These are phyloP conservation scores for Gastrodia elata DNA, from an alignment of 106 monocot species.

Conservation along the genomic window DNA sequence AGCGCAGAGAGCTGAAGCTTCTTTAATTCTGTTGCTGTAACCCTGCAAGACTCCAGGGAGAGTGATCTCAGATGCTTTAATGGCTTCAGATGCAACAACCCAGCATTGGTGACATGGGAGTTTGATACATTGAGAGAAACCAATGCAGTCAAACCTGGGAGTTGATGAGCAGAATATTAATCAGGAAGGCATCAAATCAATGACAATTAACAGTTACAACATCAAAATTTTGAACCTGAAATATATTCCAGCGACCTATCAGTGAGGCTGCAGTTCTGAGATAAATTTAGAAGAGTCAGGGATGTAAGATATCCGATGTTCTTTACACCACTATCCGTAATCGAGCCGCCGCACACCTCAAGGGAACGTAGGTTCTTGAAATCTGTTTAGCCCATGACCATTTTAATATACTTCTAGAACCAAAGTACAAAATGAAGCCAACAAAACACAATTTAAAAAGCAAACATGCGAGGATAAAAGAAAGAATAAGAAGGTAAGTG, in stretches of 20 bases:
- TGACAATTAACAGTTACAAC: background rate
- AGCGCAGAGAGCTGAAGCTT: constrained; percentile 87
- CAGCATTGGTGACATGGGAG: constrained; percentile 57
- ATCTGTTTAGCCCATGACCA: constrained; percentile 24
- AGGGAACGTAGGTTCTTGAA: constrained; percentile 83
- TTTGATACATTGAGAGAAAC: constrained; percentile 23
- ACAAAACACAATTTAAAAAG: too few relatives aligned
- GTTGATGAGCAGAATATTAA: background rate
- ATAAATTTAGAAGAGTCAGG: constrained; percentile 74
- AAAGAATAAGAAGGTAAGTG: too few relatives aligned
- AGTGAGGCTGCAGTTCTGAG: constrained; percentile 84
- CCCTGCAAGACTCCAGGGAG: constrained; percentile 81
- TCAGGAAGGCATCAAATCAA: background rate
- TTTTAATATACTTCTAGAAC: too few relatives aligned
- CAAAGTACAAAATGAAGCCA: too few relatives aligned
- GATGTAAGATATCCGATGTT: constrained; percentile 77
- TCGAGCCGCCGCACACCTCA: constrained; percentile 86
- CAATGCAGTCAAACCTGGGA: constrained; percentile 10
- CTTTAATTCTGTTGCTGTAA: constrained; percentile 83
- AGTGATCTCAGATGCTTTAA: constrained; percentile 81
- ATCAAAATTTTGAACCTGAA: constrained; percentile 81
- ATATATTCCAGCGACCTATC: constrained; percentile 79
- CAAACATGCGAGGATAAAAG: too few relatives aligned
- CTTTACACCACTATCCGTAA: constrained; percentile 90
- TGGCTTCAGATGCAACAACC: constrained; percentile 74